Evolutionary conservation across 257 asterid genomes (phyloP).

Genomic region (Penstemon eatonii): DNA sequence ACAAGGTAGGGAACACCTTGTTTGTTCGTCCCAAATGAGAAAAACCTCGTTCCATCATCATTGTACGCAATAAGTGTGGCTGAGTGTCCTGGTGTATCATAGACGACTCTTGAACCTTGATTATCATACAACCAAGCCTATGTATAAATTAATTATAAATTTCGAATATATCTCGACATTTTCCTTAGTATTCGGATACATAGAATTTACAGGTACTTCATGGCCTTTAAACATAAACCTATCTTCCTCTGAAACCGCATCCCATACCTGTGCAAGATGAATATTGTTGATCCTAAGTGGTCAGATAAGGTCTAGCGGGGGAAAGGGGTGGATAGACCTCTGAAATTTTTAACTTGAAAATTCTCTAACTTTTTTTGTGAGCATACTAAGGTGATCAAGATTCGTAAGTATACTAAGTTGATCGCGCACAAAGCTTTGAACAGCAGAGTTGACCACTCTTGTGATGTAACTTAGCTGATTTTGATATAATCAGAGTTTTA

Average conservation of each 20-base stretch:
- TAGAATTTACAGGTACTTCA: conserved; percentile 63
- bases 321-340: too few relatives aligned
- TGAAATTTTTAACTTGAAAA: too few relatives aligned
- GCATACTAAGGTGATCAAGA: too few relatives aligned
- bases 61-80: conserved; percentile 64
- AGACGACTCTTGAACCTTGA: conserved; percentile 58
- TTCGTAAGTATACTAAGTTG: too few relatives aligned
- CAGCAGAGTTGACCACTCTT: too few relatives aligned
- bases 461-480: too few relatives aligned
- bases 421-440: too few relatives aligned
- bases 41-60: conserved; percentile 62
- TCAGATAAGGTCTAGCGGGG: too few relatives aligned
- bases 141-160: conserved; percentile 1
- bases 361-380: too few relatives aligned
- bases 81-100: conserved; percentile 69
- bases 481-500: too few relatives aligned
- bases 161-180: conserved; percentile 43
- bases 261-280: conserved; percentile 55
- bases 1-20: conserved; percentile 64
- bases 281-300: too few relatives aligned
- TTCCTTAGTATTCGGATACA: conserved; percentile 61
- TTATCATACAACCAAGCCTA: conserved; percentile 73
- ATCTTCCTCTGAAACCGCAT: conserved; percentile 50
- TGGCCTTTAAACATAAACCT: conserved; percentile 51
- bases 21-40: conserved; percentile 69